These are phyloP conservation scores for Melastoma malabathricum DNA, from an alignment of 345 rosid genomes.

Conservation along the genomic window DNA sequence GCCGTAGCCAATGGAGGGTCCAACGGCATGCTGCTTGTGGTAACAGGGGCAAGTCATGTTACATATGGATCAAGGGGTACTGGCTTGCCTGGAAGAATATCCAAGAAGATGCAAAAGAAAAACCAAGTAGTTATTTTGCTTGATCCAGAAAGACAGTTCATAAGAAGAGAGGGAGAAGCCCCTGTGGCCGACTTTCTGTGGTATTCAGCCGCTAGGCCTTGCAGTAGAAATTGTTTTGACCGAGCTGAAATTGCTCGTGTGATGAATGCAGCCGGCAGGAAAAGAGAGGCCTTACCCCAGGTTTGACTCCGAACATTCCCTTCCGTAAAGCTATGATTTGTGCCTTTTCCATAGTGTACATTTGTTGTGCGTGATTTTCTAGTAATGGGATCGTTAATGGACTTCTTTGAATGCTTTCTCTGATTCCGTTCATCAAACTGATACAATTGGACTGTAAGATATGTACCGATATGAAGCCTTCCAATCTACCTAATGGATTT, in stretches of 20 bases:
- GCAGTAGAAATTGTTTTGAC: conserved; percentile 86
- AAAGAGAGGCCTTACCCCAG: conserved; percentile 79
- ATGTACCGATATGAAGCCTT: too few relatives aligned
- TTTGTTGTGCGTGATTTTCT: background rate
- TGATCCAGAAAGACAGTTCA: conserved; percentile 79
- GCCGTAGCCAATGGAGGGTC: conserved; percentile 50
- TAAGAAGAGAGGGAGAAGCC: conserved; percentile 76
- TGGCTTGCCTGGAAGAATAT: conserved; percentile 78
- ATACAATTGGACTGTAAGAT: too few relatives aligned
- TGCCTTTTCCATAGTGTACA: background rate
- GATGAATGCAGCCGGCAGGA: conserved; percentile 93
- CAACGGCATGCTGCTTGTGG: conserved; percentile 54
- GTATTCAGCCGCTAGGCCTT: conserved; percentile 94
- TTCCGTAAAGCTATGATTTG: background rate
- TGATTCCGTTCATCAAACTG: too few relatives aligned
- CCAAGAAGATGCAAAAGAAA: conserved; percentile 71
- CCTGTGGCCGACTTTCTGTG: conserved; percentile 85
- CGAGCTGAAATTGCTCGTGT: conserved; percentile 93
- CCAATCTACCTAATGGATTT: conserved; percentile 3
- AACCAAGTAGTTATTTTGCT: conserved; percentile 72
- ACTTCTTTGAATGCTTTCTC: too few relatives aligned
- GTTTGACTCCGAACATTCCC: conserved; percentile 14
- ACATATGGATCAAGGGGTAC: conserved; percentile 70
- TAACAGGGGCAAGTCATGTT: conserved; percentile 76
- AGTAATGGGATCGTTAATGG: too few relatives aligned